These are phyloP conservation scores for Chalara sp. DNA, from an alignment of 2,329 filamentous ascomycete genomes.

Conservation along the genomic window DNA sequence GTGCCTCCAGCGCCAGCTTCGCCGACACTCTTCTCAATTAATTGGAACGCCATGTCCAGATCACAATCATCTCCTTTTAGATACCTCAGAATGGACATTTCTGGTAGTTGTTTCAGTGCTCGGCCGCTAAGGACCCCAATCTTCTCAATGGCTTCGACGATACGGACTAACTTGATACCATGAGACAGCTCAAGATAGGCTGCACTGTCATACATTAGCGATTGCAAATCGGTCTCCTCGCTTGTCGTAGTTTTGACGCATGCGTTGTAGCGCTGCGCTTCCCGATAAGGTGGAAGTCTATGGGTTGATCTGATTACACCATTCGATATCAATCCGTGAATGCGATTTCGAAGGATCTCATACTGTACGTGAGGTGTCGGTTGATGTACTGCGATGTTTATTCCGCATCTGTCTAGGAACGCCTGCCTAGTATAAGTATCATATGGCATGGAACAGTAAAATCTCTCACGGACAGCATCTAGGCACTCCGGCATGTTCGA, in stretches of 20 bases:
- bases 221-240: too few species aligned
- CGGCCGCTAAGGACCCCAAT: slow-evolving; percentile 16
- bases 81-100: slow-evolving; percentile 18
- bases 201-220: too few species aligned
- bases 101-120: slow-evolving; percentile 19
- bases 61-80: slow-evolving; percentile 16
- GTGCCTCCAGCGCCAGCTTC: too few species aligned
- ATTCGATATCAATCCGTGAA: slow-evolving; percentile 17
- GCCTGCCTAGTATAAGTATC: slow-evolving; percentile 9
- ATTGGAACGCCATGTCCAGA: slow-evolving; percentile 14
- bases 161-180: slow-evolving; percentile 13
- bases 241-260: too few species aligned
- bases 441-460: neutral
- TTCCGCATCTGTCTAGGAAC: slow-evolving; percentile 23
- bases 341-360: slow-evolving; percentile 19
- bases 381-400: slow-evolving; percentile 14
- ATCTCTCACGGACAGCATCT: slow-evolving; percentile 10
- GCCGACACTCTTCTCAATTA: slow-evolving; percentile 7
- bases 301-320: slow-evolving; percentile 12
- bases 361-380: slow-evolving; percentile 20
- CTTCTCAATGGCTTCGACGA: slow-evolving; percentile 12
- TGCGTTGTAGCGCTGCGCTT: slow-evolving; percentile 6
- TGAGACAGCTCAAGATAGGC: neutral
- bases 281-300: slow-evolving; percentile 15
- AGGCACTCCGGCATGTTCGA: slow-evolving; percentile 23